Evolutionary conservation across 1,139 yeast genomes (phyloP).

Genomic region (Saccharomycopsis phalli): DNA sequence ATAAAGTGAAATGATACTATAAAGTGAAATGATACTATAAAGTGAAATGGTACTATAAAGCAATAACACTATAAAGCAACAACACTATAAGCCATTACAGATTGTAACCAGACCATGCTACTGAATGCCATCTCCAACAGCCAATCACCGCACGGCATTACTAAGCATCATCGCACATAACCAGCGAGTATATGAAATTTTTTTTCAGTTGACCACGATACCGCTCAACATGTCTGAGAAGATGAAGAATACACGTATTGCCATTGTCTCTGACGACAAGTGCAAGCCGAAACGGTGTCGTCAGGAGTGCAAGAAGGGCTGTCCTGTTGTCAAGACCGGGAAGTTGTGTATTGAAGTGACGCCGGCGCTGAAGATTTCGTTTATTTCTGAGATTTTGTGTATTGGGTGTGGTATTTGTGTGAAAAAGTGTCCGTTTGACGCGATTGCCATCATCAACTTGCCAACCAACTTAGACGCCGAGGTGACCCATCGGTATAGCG

Average conservation of each 20-base stretch:
- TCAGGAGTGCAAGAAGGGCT: conserved; percentile 92
- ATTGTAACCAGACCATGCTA: no score
- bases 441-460: conserved; percentile 86
- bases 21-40: no score
- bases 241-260: conserved; percentile 68
- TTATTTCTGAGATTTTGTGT: conserved; percentile 90
- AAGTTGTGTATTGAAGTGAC: conserved; percentile 94
- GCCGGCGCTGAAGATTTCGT: conserved; percentile 85
- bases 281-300: conserved; percentile 98
- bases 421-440: conserved; percentile 96
- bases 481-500: conserved; percentile 95
- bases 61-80: no score
- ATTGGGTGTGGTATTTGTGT: conserved; percentile 99
- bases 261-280: conserved; percentile 86
- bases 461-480: conserved; percentile 91
- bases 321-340: conserved; percentile 97
- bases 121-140: no score
- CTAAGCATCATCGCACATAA: no score
- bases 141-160: no score
- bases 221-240: conserved; percentile 17
- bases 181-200: no score
- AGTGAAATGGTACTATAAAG: no score
- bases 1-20: no score
- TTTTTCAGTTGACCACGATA: background rate
- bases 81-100: no score